Percentiles rank a stretch among this genome's conserved stretches.
These are phyloP conservation scores for Vickermania spadyakhi DNA, from an alignment of 208 protist species.

Conservation along the genomic window DNA sequence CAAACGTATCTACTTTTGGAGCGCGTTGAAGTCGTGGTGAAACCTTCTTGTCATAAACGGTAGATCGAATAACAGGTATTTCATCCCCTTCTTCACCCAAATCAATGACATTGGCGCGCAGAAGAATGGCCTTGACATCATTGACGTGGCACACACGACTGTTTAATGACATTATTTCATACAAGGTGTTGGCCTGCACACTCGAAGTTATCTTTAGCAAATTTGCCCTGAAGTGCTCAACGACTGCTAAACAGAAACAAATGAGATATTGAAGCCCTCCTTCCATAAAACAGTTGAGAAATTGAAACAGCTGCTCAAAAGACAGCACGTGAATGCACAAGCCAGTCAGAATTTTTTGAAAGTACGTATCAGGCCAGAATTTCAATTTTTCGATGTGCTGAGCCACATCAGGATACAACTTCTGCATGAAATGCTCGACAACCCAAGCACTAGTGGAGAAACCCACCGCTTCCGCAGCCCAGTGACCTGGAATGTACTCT, in stretches of 20 bases:
- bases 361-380: constrained; percentile 87
- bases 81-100: constrained; percentile 40
- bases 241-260: constrained; percentile 73
- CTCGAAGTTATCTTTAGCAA: constrained; percentile 49
- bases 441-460: constrained; percentile 86
- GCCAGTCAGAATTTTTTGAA: constrained; percentile 88
- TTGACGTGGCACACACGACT: constrained; percentile 27
- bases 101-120: constrained; percentile 49
- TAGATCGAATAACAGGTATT: constrained; percentile 52
- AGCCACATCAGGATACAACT: constrained; percentile 57
- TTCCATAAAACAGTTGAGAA: constrained; percentile 79
- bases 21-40: constrained; percentile 64
- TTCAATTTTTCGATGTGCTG: constrained; percentile 69
- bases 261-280: constrained; percentile 73
- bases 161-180: constrained; percentile 87
- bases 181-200: constrained; percentile 50
- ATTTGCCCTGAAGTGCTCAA: constrained; percentile 71
- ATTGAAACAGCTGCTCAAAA: constrained; percentile 76
- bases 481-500: constrained; percentile 78
- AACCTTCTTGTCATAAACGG: constrained; percentile 64
- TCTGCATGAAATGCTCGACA: constrained; percentile 77
- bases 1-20: constrained; percentile 70
- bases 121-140: constrained; percentile 56
- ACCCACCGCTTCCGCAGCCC: constrained; percentile 81
- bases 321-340: constrained; percentile 83